These are phyloP conservation scores for Maudiozyma saulgeensis DNA, from an alignment of 805 yeast species.

Conservation along the genomic window DNA sequence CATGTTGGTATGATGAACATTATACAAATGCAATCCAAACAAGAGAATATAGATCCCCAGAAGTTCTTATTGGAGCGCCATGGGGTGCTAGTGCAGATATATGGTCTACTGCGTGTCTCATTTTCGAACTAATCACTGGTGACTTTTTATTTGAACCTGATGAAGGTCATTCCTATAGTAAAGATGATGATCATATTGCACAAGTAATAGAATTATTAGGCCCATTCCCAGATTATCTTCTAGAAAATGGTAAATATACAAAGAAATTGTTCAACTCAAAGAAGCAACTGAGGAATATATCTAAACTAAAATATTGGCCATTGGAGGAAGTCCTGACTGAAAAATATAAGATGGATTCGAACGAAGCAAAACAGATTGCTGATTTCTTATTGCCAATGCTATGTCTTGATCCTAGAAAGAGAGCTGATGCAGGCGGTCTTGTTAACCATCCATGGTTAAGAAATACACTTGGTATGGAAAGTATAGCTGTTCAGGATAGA, in stretches of 20 bases:
- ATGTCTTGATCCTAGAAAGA: conserved; percentile 57
- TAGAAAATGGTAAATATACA: conserved; percentile 53
- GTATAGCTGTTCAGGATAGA: conserved; percentile 54
- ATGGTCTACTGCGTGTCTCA: conserved; percentile 91
- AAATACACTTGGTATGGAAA: conserved; percentile 69
- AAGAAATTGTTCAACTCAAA: conserved; percentile 53
- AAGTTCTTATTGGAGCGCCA: conserved; percentile 61
- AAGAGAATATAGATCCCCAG: conserved; percentile 88
- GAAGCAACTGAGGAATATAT: conserved; percentile 68
- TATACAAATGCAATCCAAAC: conserved; percentile 87
- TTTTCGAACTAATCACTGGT: conserved; percentile 87
- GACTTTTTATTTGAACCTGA: conserved; percentile 88
- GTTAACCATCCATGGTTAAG: conserved; percentile 75
- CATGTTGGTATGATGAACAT: conserved; percentile 73
- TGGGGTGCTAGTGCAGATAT: conserved; percentile 97
- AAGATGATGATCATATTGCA: conserved; percentile 94
- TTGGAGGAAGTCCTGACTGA: conserved; percentile 71
- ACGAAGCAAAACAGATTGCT: conserved; percentile 63
- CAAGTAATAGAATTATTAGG: conserved; percentile 84
- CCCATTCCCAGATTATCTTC: conserved; percentile 48
- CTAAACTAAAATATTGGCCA: conserved; percentile 83
- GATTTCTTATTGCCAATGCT: conserved; percentile 82
- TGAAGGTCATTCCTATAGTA: conserved; percentile 62
- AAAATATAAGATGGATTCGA: conserved; percentile 65
- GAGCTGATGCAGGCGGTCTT: conserved; percentile 96